A percentile compares a stretch with the other conserved stretches of the same genome.
phyloP scores from a whole-genome alignment of 2,329 filamentous ascomycete genomes.

The Diaporthe citri region DNA sequence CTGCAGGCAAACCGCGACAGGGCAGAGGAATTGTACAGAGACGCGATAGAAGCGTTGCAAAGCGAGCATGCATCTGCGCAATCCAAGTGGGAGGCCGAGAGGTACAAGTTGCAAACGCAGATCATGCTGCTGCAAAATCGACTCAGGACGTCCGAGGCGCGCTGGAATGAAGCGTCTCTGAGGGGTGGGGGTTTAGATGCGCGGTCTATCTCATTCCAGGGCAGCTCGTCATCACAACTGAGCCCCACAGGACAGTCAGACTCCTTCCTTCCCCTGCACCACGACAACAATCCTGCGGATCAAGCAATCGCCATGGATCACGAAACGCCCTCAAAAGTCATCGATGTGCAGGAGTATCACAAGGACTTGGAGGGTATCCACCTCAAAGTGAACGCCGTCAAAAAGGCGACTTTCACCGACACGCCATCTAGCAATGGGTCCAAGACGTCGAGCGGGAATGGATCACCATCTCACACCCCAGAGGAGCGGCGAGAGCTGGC shows the following conservation, averaged over 20 bases:
- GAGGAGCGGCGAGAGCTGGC: constrained; percentile 31
- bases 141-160: constrained; percentile 40
- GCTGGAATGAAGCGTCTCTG: constrained; percentile 32
- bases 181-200: constrained; percentile 37
- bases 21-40: constrained; percentile 64
- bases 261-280: constrained; percentile 46
- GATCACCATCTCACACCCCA: constrained; percentile 39
- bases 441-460: constrained; percentile 46
- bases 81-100: constrained; percentile 50
- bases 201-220: constrained; percentile 40
- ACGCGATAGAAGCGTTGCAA: constrained; percentile 37
- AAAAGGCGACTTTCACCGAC: constrained; percentile 64
- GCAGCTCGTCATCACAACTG: constrained; percentile 41
- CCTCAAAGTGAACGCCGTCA: constrained; percentile 66
- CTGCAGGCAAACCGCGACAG: constrained; percentile 66
- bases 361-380: constrained; percentile 71
- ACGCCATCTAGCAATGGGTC: constrained; percentile 46
- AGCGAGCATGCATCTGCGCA: constrained; percentile 35
- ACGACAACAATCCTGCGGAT: constrained; percentile 16
- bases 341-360: constrained; percentile 70
- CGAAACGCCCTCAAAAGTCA: constrained; percentile 47
- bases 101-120: constrained; percentile 47
- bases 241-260: constrained; percentile 53
- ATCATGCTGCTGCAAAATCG: constrained; percentile 41
- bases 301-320: constrained; percentile 21